Evolutionary conservation across 2,329 filamentous ascomycete genomes (phyloP).

Genomic region (Teratosphaeria nubilosa): DNA sequence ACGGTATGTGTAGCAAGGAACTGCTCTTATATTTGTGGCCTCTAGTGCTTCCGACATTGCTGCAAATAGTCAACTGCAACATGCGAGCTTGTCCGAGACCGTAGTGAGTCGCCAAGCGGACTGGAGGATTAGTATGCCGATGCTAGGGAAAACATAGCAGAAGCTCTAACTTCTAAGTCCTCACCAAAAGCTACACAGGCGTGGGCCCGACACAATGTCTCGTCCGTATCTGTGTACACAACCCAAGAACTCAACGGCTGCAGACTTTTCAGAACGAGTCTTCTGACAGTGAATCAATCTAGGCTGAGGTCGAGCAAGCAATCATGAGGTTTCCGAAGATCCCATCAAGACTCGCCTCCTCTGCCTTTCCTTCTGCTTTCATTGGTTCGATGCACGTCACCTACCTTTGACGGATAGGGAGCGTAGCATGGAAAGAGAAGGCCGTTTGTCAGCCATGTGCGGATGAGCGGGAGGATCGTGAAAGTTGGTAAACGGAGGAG

Average conservation of each 20-base stretch:
- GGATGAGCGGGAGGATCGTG: not conserved
- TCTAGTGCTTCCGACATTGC: not conserved
- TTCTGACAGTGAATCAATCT: slow-evolving; percentile 11
- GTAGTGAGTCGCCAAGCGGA: not conserved
- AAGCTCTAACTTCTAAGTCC: too few species aligned
- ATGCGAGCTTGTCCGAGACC: not conserved
- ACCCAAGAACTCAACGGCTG: slow-evolving; percentile 46
- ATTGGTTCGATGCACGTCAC: slow-evolving; percentile 8
- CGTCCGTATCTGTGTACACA: slow-evolving; percentile 59
- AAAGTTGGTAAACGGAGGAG: not conserved
- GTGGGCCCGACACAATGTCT: slow-evolving; percentile 33
- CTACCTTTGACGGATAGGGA: slow-evolving; percentile 10
- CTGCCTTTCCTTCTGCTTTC: slow-evolving; percentile 25
- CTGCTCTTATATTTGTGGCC: too few species aligned
- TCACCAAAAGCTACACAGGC: too few species aligned
- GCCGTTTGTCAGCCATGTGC: slow-evolving; percentile 18
- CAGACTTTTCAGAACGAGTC: slow-evolving; percentile 51
- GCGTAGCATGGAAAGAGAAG: slow-evolving; percentile 19
- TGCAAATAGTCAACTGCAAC: not conserved
- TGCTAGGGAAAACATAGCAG: too few species aligned
- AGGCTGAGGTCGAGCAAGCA: slow-evolving; percentile 23
- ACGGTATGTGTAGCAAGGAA: too few species aligned
- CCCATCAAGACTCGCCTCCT: slow-evolving; percentile 19
- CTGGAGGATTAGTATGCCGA: too few species aligned
- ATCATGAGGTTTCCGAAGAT: slow-evolving; percentile 29